phyloP scores from a whole-genome alignment of 495 filamentous ascomycete genomes.

The Aspergillus coremiiformis region DNA sequence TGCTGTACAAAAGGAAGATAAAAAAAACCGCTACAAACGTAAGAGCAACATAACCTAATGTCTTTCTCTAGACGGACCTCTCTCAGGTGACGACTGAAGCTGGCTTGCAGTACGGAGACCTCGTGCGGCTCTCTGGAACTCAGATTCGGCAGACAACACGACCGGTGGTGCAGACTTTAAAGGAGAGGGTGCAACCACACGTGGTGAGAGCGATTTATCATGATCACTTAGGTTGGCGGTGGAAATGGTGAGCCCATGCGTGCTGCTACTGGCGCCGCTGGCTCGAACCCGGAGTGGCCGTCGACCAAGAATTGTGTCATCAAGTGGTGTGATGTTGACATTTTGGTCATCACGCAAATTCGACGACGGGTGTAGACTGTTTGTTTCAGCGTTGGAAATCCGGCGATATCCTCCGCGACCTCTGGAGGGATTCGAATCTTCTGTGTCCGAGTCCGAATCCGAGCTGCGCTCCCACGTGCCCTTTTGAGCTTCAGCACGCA shows the following conservation, averaged over 20 bases:
- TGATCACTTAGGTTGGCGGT: constrained; percentile 30
- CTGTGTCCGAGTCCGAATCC: constrained; percentile 26
- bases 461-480: constrained; percentile 25
- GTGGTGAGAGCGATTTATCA: constrained; percentile 16
- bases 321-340: constrained; percentile 21
- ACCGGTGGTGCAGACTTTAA: constrained; percentile 31
- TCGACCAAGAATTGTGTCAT: constrained; percentile 16
- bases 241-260: constrained; percentile 26
- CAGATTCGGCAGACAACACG: constrained; percentile 25
- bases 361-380: constrained; percentile 12
- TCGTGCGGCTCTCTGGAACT: constrained; percentile 15
- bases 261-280: constrained; percentile 24
- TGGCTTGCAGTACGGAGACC: constrained; percentile 17
- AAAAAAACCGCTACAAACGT: neutral
- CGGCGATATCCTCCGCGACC: constrained; percentile 24
- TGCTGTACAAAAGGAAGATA: neutral
- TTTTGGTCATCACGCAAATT: constrained; percentile 21
- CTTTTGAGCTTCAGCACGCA: constrained; percentile 60
- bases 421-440: constrained; percentile 20
- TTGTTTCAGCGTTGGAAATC: constrained; percentile 22
- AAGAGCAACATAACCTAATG: constrained; percentile 2
- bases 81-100: constrained; percentile 16
- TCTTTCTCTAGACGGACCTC: constrained; percentile 3
- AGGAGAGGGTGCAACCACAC: constrained; percentile 17
- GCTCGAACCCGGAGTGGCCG: constrained; percentile 35